Conservation (phyloP, 169 alveolate species). For the Cryptosporidium meleagridis region DNA sequence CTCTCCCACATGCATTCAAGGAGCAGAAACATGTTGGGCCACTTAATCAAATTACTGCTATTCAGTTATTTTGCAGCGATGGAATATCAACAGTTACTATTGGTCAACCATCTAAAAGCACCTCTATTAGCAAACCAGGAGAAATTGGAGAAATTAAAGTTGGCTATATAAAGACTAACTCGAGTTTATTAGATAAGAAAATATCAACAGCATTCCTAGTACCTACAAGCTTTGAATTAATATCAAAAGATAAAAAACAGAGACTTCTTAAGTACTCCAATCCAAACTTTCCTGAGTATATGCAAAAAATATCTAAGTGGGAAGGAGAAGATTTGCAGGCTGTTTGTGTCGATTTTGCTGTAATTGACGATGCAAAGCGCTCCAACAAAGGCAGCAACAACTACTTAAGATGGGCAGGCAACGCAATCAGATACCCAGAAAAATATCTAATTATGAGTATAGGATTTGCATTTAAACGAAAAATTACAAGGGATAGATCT, state of each 20-base stretch:
- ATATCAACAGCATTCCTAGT: neutral
- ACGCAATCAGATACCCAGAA: neutral
- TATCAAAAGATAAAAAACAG: neutral
- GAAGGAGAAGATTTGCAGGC: slow-evolving; percentile 54
- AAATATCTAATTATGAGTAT: slow-evolving; percentile 46
- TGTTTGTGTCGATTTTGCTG: slow-evolving; percentile 53
- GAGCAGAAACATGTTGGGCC: slow-evolving; percentile 59
- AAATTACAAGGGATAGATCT: neutral
- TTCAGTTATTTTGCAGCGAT: slow-evolving; percentile 56
- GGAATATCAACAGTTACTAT: slow-evolving; percentile 60
- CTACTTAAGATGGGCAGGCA: slow-evolving; percentile 57
- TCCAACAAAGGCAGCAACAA: neutral
- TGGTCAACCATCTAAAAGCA: slow-evolving; percentile 55
- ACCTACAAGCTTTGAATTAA: slow-evolving; percentile 59
- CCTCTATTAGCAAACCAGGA: slow-evolving; percentile 56
- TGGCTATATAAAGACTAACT: slow-evolving; percentile 33
- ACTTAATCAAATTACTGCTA: slow-evolving; percentile 49
- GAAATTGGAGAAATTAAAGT: slow-evolving; percentile 40
- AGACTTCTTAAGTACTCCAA: slow-evolving; percentile 42
- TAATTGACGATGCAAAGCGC: neutral
- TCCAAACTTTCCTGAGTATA: slow-evolving; percentile 50
- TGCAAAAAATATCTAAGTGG: slow-evolving; percentile 26
- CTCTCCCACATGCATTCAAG: slow-evolving; percentile 42
- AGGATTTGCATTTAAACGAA: slow-evolving; percentile 53
- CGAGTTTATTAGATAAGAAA: slow-evolving; percentile 7